Evolutionary conservation across 352 stramenopile species (phyloP).

Genomic region (Albugo candida): DNA sequence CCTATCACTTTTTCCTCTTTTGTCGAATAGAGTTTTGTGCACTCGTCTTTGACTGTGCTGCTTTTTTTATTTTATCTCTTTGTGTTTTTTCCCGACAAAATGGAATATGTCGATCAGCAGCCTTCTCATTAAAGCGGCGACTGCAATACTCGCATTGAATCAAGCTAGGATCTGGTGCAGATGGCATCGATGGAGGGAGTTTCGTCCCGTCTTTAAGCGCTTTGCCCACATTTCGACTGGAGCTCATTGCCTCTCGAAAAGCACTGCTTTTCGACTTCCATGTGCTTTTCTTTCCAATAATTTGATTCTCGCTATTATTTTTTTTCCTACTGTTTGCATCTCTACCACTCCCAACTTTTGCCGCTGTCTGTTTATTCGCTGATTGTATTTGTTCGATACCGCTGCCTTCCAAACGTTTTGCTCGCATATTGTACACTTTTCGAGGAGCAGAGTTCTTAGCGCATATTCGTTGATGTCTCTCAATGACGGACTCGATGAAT

Average conservation of each 20-base stretch:
- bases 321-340: slow-evolving; percentile 2
- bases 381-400: slow-evolving; percentile 37
- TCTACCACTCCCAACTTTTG: slow-evolving; percentile 1
- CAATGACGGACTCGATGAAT: slow-evolving; percentile 53
- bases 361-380: slow-evolving; percentile 20
- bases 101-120: slow-evolving; percentile 82
- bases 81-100: slow-evolving; percentile 78
- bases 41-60: slow-evolving; percentile 5
- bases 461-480: slow-evolving; percentile 73
- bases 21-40: no score
- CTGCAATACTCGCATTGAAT: slow-evolving; percentile 84
- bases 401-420: slow-evolving; percentile 45
- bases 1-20: no score
- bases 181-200: slow-evolving; percentile 30
- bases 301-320: slow-evolving; percentile 17
- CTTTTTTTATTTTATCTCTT: slow-evolving; percentile 21
- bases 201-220: slow-evolving; percentile 53
- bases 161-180: slow-evolving; percentile 56
- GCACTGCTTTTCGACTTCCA: slow-evolving; percentile 78
- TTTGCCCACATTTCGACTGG: slow-evolving; percentile 34
- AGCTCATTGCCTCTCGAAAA: slow-evolving; percentile 78
- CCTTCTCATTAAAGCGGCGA: slow-evolving; percentile 82
- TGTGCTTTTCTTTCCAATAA: slow-evolving; percentile 41
- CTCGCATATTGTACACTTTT: slow-evolving; percentile 76
- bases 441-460: slow-evolving; percentile 64